These are phyloP conservation scores for Purpureocillium takamizusanense DNA, from an alignment of 2,329 filamentous ascomycete species.

Conservation along the genomic window DNA sequence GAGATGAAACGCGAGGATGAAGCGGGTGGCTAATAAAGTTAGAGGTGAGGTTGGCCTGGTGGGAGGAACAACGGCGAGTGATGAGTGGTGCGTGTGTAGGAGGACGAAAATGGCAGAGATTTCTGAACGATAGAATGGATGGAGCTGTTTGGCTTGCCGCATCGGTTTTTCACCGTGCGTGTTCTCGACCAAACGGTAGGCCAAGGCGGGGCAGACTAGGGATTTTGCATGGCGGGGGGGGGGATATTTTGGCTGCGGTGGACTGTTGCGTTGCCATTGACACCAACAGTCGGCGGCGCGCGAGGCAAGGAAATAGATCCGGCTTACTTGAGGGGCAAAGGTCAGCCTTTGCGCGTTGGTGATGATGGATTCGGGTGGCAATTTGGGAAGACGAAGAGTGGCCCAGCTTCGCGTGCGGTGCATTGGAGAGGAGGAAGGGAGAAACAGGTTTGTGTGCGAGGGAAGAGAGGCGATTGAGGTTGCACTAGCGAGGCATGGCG, in stretches of 20 bases:
- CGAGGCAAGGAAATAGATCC: too few species aligned
- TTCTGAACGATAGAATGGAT: conserved; percentile 12
- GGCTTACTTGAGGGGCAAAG: too few species aligned
- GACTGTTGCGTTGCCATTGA: neutral
- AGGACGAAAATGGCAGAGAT: conserved; percentile 13
- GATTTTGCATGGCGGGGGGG: conserved; percentile 3
- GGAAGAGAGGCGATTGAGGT: neutral
- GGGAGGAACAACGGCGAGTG: neutral
- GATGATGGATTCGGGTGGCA: too few species aligned
- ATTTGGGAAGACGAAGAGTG: neutral
- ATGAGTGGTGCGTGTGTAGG: conserved; percentile 1
- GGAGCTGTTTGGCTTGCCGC: neutral
- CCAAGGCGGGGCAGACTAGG: conserved; percentile 1
- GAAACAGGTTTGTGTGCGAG: neutral
- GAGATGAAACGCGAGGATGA: neutral
- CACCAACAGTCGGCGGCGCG: too few species aligned
- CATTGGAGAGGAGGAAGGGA: neutral
- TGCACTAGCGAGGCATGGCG: conserved; percentile 1
- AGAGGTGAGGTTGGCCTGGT: neutral
- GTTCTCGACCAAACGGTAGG: neutral
- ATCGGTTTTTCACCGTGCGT: conserved; percentile 3
- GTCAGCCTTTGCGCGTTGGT: too few species aligned
- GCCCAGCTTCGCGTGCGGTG: neutral
- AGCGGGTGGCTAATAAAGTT: neutral
- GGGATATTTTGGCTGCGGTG: neutral